Base-by-base conservation (phyloP, 768 basidiomycete genomes). In the Auricularia auricula-judae region DNA sequence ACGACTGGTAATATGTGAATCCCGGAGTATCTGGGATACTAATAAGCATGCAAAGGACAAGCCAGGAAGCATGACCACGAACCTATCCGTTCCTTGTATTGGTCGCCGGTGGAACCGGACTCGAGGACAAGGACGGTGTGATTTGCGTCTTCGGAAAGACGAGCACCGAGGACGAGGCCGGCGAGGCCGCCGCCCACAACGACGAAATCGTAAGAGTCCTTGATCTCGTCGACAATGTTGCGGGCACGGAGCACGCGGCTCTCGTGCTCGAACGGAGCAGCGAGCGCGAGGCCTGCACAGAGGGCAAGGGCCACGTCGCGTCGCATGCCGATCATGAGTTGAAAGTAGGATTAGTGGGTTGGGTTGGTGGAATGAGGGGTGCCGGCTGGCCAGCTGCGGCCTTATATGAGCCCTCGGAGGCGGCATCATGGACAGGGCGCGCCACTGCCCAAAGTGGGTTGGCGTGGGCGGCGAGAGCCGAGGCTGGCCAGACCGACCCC, bases 141-240 rank as follows among this genome's bases (percentile, higher is more conserved):
- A 23, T 69, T 66, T 2, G 72, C 66, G 66, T 81, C 76, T 63
- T 78, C 77, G 4, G 76, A 71, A 43, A 83, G 74, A 14, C 82
- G 74, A 8, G 73, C 72, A 18, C 79, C 81, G 11, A 81, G 69
- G 0, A 76, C 74, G 36, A 81, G 69, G 29, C 81, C 81, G 4
- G 78, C 77, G n/a, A 79, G 74, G 35, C 81, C 81, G 61, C 81
- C 81, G 61, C 81, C 80, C 18, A 74, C 76, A 66, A 81, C 77
- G 64, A 86, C 77, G 70, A 81, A 85, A 74, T 86, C 85, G 69
- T 82, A 86, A 0, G 78, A 69, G 53, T 68, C 65, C 5, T 76
- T 74, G 54, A 80, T 70, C 43, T 76, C 72, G 51, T 75, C 74
- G 61, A 81, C 74, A 68, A 81, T 79, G 65, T 76, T 77, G 33